Evolutionary conservation across 805 yeast species (phyloP), one percentile per base, ranked within the genome.

Genomic region (Starmera pachycereana): DNA sequence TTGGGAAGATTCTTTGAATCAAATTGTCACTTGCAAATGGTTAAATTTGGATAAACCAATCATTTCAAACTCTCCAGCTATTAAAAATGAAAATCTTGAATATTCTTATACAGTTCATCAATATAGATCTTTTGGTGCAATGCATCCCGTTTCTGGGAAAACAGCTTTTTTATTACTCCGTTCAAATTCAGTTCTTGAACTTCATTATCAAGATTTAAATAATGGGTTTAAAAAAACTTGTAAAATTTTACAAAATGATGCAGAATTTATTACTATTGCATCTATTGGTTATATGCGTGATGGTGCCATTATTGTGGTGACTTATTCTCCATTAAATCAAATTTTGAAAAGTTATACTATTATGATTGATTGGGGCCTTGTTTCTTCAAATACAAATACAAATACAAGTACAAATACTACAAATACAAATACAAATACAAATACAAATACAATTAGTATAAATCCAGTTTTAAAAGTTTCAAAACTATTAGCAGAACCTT

Each of bases 81-180:
- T 63, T 3, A 57, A 65, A 43, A 22, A 22, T 12, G 29, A 33
- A 8, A 12, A 12, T 2, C 16, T n/a, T 6, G 48, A 44, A 28
- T 79, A 68, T 57, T 61, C 57, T 8, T 86, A 82, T 54, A 71
- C 72, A 3, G 77, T 80, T 1, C 69, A 66, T 37, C 86, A 77
- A 52, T 71, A 71, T 44, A 72, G 69, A 49, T 68, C 85, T 1
- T 62, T 64, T 40, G 84, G 86, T 6, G 71, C 78, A 1, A 61
- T 75, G 48, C 92, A 84, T 57, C 92, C 95, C 4, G 60, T 76
- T 19, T 57, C 71, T 12, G 68, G 80, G 4, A 81, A 80, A 46
- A 81, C 81, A 42, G 92, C 89, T 2, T 76, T 87, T 49, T 59
- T 84, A 19, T 77, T 76, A 1, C 62, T 84, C 32, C 66, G 90